Percentiles rank a stretch among this genome's conserved stretches.
phyloP scores from a whole-genome alignment of 768 basidiomycete genomes.

The Collybia sp. region DNA sequence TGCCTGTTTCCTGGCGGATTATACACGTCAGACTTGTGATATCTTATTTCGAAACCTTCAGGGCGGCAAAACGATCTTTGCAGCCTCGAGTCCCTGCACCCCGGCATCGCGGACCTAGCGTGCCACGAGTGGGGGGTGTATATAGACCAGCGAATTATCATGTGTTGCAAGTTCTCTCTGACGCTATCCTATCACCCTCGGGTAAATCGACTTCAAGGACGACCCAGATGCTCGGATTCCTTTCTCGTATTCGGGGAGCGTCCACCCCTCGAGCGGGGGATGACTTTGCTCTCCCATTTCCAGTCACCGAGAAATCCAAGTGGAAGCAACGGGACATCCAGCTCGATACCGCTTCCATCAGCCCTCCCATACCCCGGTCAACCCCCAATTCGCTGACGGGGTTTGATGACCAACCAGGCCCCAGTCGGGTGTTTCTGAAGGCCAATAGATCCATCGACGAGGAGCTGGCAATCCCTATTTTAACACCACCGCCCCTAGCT shows the following conservation, averaged over 20 bases:
- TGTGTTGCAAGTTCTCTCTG: constrained; percentile 10
- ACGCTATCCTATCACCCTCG: constrained; percentile 4
- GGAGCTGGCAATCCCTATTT: constrained; percentile 3
- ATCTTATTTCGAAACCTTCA: neutral
- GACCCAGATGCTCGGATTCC: constrained; percentile 20
- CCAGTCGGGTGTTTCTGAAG: constrained; percentile 20
- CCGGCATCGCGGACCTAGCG: constrained; percentile 14
- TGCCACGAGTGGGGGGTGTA: constrained; percentile 8
- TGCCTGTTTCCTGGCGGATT: constrained; percentile 5
- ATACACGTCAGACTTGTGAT: neutral
- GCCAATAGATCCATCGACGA: constrained; percentile 3
- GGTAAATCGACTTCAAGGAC: constrained; percentile 8
- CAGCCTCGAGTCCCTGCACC: constrained; percentile 6
- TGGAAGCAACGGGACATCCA: constrained; percentile 12
- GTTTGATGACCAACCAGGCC: constrained; percentile 12
- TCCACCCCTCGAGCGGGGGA: neutral
- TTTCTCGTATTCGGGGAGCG: constrained; percentile 17
- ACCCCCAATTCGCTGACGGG: constrained; percentile 27
- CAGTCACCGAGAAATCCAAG: constrained; percentile 17
- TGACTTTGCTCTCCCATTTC: constrained; percentile 20
- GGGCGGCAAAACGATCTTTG: constrained; percentile 4
- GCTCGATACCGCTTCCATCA: constrained; percentile 15
- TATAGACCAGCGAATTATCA: constrained; percentile 7
- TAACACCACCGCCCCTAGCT: constrained; percentile 13
- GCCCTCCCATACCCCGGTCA: constrained; percentile 27